Percentiles rank a stretch among this genome's conserved stretches.
phyloP scores from a whole-genome alignment of 805 yeast species.

The Candida railenensis region DNA sequence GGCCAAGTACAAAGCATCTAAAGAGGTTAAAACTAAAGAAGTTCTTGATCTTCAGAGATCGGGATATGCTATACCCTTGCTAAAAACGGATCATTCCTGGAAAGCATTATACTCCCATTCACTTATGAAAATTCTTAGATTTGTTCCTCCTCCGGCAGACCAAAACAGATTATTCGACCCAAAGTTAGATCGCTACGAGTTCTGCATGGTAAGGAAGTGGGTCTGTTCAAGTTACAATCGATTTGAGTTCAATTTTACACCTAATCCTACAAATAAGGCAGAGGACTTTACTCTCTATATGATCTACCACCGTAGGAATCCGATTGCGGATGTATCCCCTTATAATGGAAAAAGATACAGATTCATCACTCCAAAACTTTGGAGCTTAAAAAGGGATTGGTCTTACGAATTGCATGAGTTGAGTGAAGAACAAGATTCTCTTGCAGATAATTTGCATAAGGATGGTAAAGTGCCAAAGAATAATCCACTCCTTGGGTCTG shows the following conservation, averaged over 20 bases:
- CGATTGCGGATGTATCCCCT: not conserved
- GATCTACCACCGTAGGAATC: not conserved
- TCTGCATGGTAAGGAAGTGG: not conserved
- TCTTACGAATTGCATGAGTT: not conserved
- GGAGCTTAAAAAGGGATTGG: not conserved
- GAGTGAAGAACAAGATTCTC: not conserved
- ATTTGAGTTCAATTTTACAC: not conserved
- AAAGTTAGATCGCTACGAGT: not conserved
- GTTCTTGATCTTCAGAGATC: not conserved
- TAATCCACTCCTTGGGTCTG: slow-evolving; percentile 2
- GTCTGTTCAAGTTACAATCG: not conserved
- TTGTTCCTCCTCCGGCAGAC: not conserved
- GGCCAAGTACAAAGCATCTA: not conserved
- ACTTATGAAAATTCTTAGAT: not conserved
- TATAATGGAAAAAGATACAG: slow-evolving; percentile 1
- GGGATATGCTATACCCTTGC: slow-evolving; percentile 1
- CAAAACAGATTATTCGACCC: not conserved
- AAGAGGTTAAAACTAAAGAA: not conserved
- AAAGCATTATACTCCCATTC: not conserved
- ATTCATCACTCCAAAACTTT: not conserved
- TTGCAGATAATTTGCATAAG: not conserved
- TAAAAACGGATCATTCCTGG: not conserved
- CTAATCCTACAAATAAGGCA: not conserved
- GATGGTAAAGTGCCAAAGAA: slow-evolving; percentile 1
- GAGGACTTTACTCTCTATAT: not conserved